A percentile compares a stretch with the other conserved stretches of the same genome.
These are phyloP conservation scores for Fusarium robinianum DNA, from an alignment of 2,329 filamentous ascomycete species.

Conservation along the genomic window DNA sequence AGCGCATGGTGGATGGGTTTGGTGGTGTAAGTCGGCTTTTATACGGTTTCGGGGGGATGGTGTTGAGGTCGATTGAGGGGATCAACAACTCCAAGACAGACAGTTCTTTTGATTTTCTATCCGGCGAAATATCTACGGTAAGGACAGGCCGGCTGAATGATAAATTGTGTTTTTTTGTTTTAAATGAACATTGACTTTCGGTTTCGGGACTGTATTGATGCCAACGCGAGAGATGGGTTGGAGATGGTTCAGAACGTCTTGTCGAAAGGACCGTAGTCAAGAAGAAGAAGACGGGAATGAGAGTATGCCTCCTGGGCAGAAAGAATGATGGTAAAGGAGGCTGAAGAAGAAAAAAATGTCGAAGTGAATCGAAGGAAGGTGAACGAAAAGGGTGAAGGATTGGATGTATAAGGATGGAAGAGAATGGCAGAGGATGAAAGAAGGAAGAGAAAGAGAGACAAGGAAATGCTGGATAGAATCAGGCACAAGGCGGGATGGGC, in stretches of 20 bases:
- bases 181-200: background rate
- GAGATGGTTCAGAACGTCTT: conserved; percentile 1
- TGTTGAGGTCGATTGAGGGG: background rate
- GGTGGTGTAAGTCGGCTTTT: conserved; percentile 20
- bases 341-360: conserved; percentile 16
- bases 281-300: conserved; percentile 14
- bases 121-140: background rate
- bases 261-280: background rate
- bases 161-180: no score
- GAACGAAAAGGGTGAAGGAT: conserved; percentile 7
- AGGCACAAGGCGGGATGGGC: background rate
- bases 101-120: no score
- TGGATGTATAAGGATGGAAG: conserved; percentile 14
- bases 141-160: conserved; percentile 5
- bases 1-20: conserved; percentile 30
- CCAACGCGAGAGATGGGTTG: conserved; percentile 13
- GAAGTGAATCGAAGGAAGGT: background rate
- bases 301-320: conserved; percentile 30
- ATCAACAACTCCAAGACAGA: no score
- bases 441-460: conserved; percentile 6
- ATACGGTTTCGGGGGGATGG: no score
- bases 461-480: conserved; percentile 18
- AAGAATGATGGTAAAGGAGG: conserved; percentile 21
- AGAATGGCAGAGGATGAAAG: conserved; percentile 18
- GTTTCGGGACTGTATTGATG: no score